These are phyloP conservation scores for Nannizziopsis barbatae DNA, from an alignment of 2,329 filamentous ascomycete genomes.

Conservation along the genomic window DNA sequence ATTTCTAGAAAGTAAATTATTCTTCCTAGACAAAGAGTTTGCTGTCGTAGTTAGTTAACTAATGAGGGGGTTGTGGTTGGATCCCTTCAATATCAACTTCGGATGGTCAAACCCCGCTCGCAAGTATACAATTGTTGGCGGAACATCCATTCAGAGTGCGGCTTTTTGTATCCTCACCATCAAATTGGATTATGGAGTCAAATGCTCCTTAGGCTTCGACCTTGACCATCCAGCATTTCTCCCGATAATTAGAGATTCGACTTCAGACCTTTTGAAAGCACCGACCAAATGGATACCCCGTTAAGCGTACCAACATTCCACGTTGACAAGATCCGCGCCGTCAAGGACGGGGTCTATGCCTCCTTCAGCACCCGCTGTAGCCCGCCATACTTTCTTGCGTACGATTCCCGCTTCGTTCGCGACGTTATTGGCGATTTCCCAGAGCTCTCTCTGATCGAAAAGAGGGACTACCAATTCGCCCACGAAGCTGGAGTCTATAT, in stretches of 20 bases:
- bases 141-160: too few species aligned
- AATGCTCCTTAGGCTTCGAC: too few species aligned
- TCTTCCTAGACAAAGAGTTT: too few species aligned
- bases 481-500: conserved; percentile 39
- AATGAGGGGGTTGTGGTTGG: too few species aligned
- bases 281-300: neutral
- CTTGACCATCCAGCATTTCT: too few species aligned
- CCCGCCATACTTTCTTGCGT: conserved; percentile 11
- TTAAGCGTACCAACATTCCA: neutral
- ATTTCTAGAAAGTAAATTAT: too few species aligned
- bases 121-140: too few species aligned
- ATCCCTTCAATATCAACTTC: too few species aligned
- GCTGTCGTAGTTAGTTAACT: too few species aligned
- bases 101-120: too few species aligned
- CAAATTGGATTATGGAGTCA: too few species aligned
- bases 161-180: too few species aligned
- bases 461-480: conserved; percentile 35
- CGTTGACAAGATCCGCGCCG: conserved; percentile 14
- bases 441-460: conserved; percentile 28
- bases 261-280: neutral
- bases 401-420: conserved; percentile 17
- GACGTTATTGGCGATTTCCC: conserved; percentile 29
- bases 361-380: conserved; percentile 6
- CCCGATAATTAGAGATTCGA: neutral
- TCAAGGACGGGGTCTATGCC: conserved; percentile 11